phyloP scores from a whole-genome alignment of 2,329 filamentous ascomycete genomes.

The Apiospora sp. region DNA sequence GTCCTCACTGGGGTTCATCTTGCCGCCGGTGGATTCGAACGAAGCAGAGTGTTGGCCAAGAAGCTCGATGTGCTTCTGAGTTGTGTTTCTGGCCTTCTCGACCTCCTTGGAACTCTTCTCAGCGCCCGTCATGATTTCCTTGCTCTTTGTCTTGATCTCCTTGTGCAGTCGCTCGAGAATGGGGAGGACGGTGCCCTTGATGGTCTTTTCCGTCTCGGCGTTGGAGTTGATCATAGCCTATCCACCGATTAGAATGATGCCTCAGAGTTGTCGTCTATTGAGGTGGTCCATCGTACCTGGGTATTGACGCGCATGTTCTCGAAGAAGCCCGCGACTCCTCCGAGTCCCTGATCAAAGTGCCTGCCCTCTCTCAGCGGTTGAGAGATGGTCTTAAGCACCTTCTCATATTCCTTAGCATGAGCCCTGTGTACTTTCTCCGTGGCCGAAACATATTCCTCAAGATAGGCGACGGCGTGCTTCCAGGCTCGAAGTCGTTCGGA shows the following conservation, averaged over 20 bases:
- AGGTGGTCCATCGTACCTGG: constrained; percentile 57
- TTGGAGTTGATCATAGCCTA: constrained; percentile 88
- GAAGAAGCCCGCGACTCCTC: constrained; percentile 88
- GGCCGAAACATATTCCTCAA: constrained; percentile 87
- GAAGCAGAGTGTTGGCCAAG: constrained; percentile 85
- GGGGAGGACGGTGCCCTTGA: constrained; percentile 86
- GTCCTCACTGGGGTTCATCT: constrained; percentile 76
- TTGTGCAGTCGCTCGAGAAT: constrained; percentile 90
- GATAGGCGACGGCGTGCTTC: constrained; percentile 91
- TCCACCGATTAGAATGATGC: neutral
- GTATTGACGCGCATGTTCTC: constrained; percentile 95
- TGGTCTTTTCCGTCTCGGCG: constrained; percentile 86
- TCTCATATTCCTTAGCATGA: constrained; percentile 94
- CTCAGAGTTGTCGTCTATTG: neutral
- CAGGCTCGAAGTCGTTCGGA: constrained; percentile 89
- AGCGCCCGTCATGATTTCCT: constrained; percentile 84
- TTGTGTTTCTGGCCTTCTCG: constrained; percentile 83
- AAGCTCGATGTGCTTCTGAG: constrained; percentile 96
- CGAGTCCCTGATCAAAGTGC: constrained; percentile 91
- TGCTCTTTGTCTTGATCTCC: constrained; percentile 96
- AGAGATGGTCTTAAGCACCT: constrained; percentile 89
- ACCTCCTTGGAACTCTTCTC: constrained; percentile 89
- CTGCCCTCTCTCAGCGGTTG: constrained; percentile 87
- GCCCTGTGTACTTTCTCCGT: constrained; percentile 87
- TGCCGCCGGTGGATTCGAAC: constrained; percentile 79